Evolutionary conservation across 1,139 yeast species (phyloP), one percentile per base, ranked within the genome.

Genomic region (Hansenula lynferdii): DNA sequence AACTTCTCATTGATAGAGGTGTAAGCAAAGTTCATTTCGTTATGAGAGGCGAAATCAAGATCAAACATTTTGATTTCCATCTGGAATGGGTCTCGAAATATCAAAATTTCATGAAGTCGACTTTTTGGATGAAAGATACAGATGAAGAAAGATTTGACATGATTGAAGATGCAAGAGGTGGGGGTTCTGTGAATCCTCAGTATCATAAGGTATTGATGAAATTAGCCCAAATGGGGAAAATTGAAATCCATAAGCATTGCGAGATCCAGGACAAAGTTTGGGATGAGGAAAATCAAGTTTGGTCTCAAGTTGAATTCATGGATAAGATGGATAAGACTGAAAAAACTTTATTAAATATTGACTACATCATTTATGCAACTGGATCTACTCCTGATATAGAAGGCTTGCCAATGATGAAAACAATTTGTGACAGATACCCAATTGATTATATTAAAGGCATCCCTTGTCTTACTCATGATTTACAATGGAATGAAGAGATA

Each of bases 81-180:
- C 54, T 71, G 34, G 76, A 71, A 42, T 71, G 76, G 76, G 75
- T 70, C n/a, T 67, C 76, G 16, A 71, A 71, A 45, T 71, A 69
- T 48, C 65, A 65, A 44, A 72, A 56, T n/a, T 70, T 24, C 21
- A 35, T 45, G 42, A 49, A 66, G 41, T 65, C 72, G 1, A 64
- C 69, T 1, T 70, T 70, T 36, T 70, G 69, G 53, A 64, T 68
- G 45, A 55, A 58, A 40, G 74, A 69, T 29, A 62, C 70, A 0
- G 74, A 70, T 41, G 63, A 63, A 37, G 75, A 69, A 42, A 48
- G 74, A 31, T 53, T 50, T 28, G 57, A 67, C 17, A 68, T 69
- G 67, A 65, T 70, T 27, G 55, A 60, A 16, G 65, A 65, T 14
- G 74, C 76, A 0, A 53, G 76, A 39, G 67, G 68, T 47, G 75